phyloP scores from a whole-genome alignment of 768 basidiomycete species.

The Kwoniella sp. region DNA sequence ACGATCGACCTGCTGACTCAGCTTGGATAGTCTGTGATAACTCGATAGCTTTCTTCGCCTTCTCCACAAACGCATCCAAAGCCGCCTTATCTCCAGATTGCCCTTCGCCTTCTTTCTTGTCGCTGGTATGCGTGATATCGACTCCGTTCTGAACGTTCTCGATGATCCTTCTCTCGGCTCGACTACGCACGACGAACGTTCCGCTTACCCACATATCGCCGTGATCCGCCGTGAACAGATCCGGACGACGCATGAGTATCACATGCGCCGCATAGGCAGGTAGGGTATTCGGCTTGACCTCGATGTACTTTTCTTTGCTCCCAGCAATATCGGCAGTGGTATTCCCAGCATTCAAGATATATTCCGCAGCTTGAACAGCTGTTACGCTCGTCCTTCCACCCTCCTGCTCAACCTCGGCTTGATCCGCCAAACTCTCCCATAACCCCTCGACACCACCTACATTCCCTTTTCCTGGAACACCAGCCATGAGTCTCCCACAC shows the following conservation, averaged over 20 bases:
- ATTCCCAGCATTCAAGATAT: slow-evolving; percentile 57
- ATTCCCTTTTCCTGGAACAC: slow-evolving; percentile 10
- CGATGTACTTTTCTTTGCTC: slow-evolving; percentile 1
- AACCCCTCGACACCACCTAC: slow-evolving; percentile 53
- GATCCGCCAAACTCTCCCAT: slow-evolving; percentile 24
- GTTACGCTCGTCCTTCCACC: slow-evolving; percentile 63
- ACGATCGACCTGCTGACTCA: slow-evolving; percentile 2
- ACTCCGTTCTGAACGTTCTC: slow-evolving; percentile 28
- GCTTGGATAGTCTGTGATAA: slow-evolving; percentile 11
- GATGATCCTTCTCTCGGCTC: slow-evolving; percentile 25
- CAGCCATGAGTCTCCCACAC: slow-evolving; percentile 46
- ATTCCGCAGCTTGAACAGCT: slow-evolving; percentile 61
- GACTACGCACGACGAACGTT: slow-evolving; percentile 37
- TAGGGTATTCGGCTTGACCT: slow-evolving; percentile 32
- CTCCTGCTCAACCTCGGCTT: slow-evolving; percentile 51
- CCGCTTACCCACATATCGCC: slow-evolving; percentile 42
- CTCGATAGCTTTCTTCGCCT: slow-evolving; percentile 32
- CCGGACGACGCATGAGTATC: slow-evolving; percentile 47
- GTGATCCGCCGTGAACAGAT: slow-evolving; percentile 45
- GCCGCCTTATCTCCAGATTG: neutral
- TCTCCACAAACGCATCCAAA: slow-evolving; percentile 40
- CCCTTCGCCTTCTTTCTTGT: slow-evolving; percentile 15
- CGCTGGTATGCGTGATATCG: neutral
- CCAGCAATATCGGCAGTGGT: neutral
- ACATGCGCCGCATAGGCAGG: slow-evolving; percentile 47